Evolutionary conservation across 805 yeast genomes (phyloP), one percentile per base, ranked within the genome.

Genomic region (Teunomyces kruisii): DNA sequence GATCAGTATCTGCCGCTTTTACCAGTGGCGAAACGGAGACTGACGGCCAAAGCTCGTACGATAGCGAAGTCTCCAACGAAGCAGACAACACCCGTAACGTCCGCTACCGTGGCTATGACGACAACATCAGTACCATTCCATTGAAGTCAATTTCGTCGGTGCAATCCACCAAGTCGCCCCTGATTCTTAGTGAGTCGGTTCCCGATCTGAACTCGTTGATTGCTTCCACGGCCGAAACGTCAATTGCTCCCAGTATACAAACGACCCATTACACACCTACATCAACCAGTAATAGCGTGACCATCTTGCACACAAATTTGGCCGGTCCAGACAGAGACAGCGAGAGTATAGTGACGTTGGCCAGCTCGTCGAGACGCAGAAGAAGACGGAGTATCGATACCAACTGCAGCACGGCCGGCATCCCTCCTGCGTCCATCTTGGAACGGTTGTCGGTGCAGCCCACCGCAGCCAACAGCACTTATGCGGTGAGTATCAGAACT

Each of bases 401-500:
- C 3, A 83, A 81, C 51, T 79, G 87, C 15, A 79, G 86, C 41
- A 80, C 86, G 0, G 70, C 81, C 22, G 88, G 88, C 0, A 83
- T 84, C 13, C 81, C 89, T 1, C 89, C 90, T 0, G 85, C 87
- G n/a, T 79, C 86, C 51, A 81, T 84, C 8, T 66, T 81, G 65
- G 88, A 82, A 51, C 65, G 84, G 42, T 64, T 78, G 26, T 48
- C 61, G 24, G 65, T 61, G 28, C 62, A 63, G 24, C 67, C 70
- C 1, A 60, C 59, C 2, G 59, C 67, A 19, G 64, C 62, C 9
- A 58, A 54, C 42, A 57, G 65, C 45, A 39, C 57, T 7, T 52
- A 51, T 24, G 51, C 55, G 4, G 47, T 42, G 16, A 49, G 53
- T 32, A 45, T 46, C 35, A 33, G 55, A 35, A 51, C 54, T 14